These are phyloP conservation scores for Aureobasidium sp. DNA, from an alignment of 2,329 filamentous ascomycete species.

Conservation along the genomic window DNA sequence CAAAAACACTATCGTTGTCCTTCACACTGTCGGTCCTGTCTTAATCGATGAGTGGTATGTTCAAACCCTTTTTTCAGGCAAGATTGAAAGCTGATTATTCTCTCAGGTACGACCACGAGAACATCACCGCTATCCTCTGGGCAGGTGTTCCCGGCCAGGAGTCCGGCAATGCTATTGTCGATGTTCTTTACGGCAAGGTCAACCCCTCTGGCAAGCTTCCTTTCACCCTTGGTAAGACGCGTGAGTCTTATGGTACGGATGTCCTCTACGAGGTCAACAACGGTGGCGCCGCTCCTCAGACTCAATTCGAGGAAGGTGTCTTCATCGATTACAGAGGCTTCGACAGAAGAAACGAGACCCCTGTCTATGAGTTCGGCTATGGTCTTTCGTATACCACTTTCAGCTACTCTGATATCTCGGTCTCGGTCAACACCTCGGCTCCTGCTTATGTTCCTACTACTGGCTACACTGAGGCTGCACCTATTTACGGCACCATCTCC, in stretches of 20 bases:
- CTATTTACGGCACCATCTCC: conserved; percentile 57
- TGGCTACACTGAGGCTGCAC: conserved; percentile 57
- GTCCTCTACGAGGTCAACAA: conserved; percentile 65
- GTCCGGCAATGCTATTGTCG: conserved; percentile 68
- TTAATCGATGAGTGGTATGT: conserved; percentile 59
- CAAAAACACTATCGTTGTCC: conserved; percentile 85
- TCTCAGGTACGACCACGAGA: conserved; percentile 54
- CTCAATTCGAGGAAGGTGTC: conserved; percentile 67
- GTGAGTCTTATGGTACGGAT: conserved; percentile 60
- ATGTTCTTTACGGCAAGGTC: conserved; percentile 74
- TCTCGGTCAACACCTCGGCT: conserved; percentile 40
- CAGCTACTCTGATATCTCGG: conserved; percentile 59
- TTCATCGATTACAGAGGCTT: conserved; percentile 79
- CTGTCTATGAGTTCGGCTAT: conserved; percentile 74
- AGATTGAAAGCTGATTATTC: background rate
- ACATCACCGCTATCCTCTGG: conserved; percentile 78
- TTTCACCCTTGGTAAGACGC: conserved; percentile 69
- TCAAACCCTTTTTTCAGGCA: background rate
- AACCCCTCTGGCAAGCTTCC: conserved; percentile 71
- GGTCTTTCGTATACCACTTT: conserved; percentile 78
- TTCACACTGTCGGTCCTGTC: conserved; percentile 79
- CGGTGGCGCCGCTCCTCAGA: conserved; percentile 57
- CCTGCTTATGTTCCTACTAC: conserved; percentile 51
- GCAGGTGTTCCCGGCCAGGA: conserved; percentile 78
- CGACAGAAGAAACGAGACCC: conserved; percentile 45